Percentiles rank a stretch among this genome's conserved stretches.
phyloP scores from a whole-genome alignment of 768 basidiomycete species.

The Holtermanniella nyarrowii region DNA sequence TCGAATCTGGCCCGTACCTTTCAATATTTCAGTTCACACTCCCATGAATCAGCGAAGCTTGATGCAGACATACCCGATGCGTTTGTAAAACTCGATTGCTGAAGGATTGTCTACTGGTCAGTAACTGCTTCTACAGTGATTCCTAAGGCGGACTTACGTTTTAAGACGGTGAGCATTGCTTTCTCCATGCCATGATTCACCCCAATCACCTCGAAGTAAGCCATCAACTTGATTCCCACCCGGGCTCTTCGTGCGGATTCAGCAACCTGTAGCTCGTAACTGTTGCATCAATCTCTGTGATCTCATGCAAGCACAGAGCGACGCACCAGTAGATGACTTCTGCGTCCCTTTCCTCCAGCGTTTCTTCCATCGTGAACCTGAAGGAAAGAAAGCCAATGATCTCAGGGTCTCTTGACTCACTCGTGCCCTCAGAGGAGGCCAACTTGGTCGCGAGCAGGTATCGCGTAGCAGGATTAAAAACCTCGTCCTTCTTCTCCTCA shows the following conservation, averaged over 20 bases:
- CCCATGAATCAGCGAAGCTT: neutral
- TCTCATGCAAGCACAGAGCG: neutral
- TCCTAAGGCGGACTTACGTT: conserved; percentile 11
- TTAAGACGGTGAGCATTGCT: conserved; percentile 25
- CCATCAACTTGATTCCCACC: conserved; percentile 14
- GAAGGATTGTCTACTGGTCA: conserved; percentile 14
- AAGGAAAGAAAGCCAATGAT: conserved; percentile 25
- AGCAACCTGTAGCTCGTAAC: conserved; percentile 27
- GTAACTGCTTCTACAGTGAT: neutral
- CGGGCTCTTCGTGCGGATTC: conserved; percentile 6
- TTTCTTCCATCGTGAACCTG: conserved; percentile 32
- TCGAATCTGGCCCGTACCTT: conserved; percentile 26
- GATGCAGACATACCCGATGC: conserved; percentile 16
- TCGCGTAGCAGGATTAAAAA: conserved; percentile 18
- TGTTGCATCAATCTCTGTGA: neutral
- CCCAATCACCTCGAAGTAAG: conserved; percentile 16
- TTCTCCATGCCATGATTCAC: conserved; percentile 18
- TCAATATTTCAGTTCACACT: neutral
- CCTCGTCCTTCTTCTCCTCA: conserved; percentile 19
- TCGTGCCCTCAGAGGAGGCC: neutral
- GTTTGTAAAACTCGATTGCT: conserved; percentile 20
- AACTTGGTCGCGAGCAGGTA: conserved; percentile 11
- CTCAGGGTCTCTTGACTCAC: neutral
- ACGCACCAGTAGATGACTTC: conserved; percentile 33
- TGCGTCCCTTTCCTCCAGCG: conserved; percentile 12